Evolutionary conservation across 352 stramenopile species (phyloP), one percentile per base, ranked within the genome.

Genomic region (Phytopythium ostracodes): DNA sequence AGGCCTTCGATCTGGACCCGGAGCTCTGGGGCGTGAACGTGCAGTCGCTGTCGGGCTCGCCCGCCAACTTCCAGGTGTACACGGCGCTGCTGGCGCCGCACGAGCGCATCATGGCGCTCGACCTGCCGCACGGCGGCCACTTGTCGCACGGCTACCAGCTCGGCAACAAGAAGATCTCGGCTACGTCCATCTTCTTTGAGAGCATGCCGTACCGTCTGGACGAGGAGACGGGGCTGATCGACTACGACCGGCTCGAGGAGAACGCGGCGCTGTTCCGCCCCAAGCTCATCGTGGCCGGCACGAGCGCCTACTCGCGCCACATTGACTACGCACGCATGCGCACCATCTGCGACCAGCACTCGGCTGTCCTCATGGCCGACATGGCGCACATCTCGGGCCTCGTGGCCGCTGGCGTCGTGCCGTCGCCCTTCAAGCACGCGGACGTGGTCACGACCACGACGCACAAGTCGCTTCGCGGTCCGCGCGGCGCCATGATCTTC

Each of bases 361-460:
- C 97, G 54, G 96, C 98, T 8, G 98, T 98, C 64, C 75, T 99
- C 55, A 77, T 99, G 49, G 86, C 96, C 10, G 98, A 99, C 75
- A 99, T 99, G 98, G 98, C 98, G 33, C 98, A 99, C 82, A 99
- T 99, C 81, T 98, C 89, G 27, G 98, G 98, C 43, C 85, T 99
- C 25, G 96, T 99, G 43, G 91, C 97, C 9, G 89, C 87, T 22
- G 90, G 96, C 46, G 95, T 98, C 11, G 97, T 99, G 60, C 97
- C 97, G 1, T 97, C 91, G 29, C 98, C 97, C 27, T 99, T 99
- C 65, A 91, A 98, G 52, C 97, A 96, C 71, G 92, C 94, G 2
- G 98, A 99, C 74, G 96, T 99, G 52, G 98, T 99, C 35, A 99
- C 97, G 36, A 99, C 98, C 18, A 99, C 98, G 42, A 99, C 97